Conservation (phyloP, 345 rosid species). For the Moringa oleifera region DNA sequence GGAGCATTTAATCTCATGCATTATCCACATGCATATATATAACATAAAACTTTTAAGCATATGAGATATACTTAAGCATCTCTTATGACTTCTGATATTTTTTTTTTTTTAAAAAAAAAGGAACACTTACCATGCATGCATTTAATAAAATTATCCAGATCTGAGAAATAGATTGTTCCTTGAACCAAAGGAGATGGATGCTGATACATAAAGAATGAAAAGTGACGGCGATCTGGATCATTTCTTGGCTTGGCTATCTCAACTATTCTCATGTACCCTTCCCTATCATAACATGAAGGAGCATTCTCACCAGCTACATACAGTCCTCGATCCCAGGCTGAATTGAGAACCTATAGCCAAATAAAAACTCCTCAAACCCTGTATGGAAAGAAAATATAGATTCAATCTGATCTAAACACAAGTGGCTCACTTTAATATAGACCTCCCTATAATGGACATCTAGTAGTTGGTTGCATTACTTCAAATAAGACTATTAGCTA, state of each 20-base stretch:
- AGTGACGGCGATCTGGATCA: conserved; percentile 69
- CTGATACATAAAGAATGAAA: conserved; percentile 69
- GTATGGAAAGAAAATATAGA: too few species aligned
- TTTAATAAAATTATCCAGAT: conserved; percentile 66
- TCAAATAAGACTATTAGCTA: too few species aligned
- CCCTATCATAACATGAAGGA: conserved; percentile 67
- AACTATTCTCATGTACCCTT: conserved; percentile 61
- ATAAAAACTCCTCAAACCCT: neutral
- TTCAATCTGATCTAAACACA: neutral
- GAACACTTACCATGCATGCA: conserved; percentile 92
- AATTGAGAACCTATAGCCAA: conserved; percentile 61
- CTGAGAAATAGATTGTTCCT: conserved; percentile 71
- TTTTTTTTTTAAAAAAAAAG: too few species aligned
- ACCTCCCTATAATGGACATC: neutral
- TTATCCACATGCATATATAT: too few species aligned
- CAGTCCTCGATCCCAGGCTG: conserved; percentile 84
- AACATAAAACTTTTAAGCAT: neutral
- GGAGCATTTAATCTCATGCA: too few species aligned
- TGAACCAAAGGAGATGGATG: conserved; percentile 72
- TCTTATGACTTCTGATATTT: too few species aligned
- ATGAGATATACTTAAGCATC: neutral
- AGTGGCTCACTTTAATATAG: neutral
- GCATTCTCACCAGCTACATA: conserved; percentile 63
- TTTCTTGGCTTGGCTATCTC: conserved; percentile 85
- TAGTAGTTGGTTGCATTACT: neutral